phyloP scores from a whole-genome alignment of 805 yeast species.

The Nakazawaea holstii region DNA sequence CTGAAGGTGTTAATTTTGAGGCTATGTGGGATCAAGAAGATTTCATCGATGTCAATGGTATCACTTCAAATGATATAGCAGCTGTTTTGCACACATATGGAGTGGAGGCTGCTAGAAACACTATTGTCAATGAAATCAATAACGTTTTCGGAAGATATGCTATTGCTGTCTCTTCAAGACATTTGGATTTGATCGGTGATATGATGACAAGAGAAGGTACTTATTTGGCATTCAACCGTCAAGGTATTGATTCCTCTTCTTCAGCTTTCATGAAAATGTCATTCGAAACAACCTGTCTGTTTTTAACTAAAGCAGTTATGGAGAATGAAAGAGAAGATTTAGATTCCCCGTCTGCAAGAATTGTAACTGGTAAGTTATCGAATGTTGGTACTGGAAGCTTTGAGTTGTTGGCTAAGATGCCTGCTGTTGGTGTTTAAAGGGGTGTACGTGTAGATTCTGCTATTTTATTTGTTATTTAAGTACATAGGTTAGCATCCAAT shows the following conservation, averaged over 20 bases:
- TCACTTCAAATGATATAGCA: conserved; percentile 87
- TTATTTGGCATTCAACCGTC: conserved; percentile 94
- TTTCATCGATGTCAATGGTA: conserved; percentile 83
- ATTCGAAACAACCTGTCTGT: conserved; percentile 96
- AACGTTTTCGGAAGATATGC: conserved; percentile 96
- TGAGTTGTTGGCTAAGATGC: conserved; percentile 62
- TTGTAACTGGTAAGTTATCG: conserved; percentile 86
- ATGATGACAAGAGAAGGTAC: conserved; percentile 99
- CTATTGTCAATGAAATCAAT: conserved; percentile 92
- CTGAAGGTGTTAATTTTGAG: conserved; percentile 97
- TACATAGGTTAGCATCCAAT: no score
- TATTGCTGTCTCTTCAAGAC: conserved; percentile 87
- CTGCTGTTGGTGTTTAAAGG: conserved; percentile 13
- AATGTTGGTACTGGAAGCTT: conserved; percentile 96
- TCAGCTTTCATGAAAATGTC: conserved; percentile 99
- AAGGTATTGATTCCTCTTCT: conserved; percentile 93
- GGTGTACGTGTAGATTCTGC: not conserved
- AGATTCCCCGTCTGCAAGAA: conserved; percentile 88
- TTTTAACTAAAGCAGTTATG: conserved; percentile 92
- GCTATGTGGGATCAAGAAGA: conserved; percentile 99
- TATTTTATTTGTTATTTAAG: not conserved
- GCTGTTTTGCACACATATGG: conserved; percentile 91
- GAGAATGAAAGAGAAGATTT: conserved; percentile 86
- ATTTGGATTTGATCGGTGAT: conserved; percentile 94
- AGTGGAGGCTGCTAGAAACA: conserved; percentile 98